Base-by-base conservation (phyloP, 2,329 filamentous ascomycete genomes). In the Calonectria hongkongensis region DNA sequence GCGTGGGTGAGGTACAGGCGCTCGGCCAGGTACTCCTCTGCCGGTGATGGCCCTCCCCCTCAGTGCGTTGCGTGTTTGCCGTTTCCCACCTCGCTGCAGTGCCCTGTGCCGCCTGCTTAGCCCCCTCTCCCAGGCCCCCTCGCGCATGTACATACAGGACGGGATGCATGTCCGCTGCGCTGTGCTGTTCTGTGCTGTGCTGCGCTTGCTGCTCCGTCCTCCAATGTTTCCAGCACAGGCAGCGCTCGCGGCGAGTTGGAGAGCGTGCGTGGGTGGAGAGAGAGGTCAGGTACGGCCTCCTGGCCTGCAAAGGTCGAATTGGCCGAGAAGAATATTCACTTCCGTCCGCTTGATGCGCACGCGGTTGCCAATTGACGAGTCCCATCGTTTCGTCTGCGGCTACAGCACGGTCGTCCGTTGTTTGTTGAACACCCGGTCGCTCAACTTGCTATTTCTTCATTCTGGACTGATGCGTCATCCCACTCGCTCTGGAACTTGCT, bases 381-480 rank as follows among this genome's bases (percentile, higher is more conserved):
- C 54, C 43, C 54, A 71, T 67, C 63, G 45, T 63, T 48, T 30
- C 43, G 54, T 21, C 54, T 39, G 43, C 62, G 18, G 63, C 64
- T 36, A 45, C 33, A 54, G 67, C 56, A 71, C 64, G 65, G 65
- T 77, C 72, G 67, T 74, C 62, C 67, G 74, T 79, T 77, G 71
- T 71, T 72, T 71, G 68, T 73, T 76, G 73, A 73, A 73, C 58
- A 74, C 71, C 54, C 27, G 69, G 67, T 66, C 56, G 64, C 60
- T 66, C 63, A 68, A 36, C 62, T 74, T 75, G 54, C 54, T 73
- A 51, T 39, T 68, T 48, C 68, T 73, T 66, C 54, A 73, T 77
- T 80, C 78, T 80, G 78, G 78, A 72, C 78, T 80, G 78, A 80
- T 79, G 70, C 73, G 77, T 80, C 78, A 80, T 75, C 77, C 77